Percentiles rank a stretch among this genome's conserved stretches.
These are phyloP conservation scores for Asclepias syriaca DNA, from an alignment of 257 asterid genomes.

Conservation along the genomic window DNA sequence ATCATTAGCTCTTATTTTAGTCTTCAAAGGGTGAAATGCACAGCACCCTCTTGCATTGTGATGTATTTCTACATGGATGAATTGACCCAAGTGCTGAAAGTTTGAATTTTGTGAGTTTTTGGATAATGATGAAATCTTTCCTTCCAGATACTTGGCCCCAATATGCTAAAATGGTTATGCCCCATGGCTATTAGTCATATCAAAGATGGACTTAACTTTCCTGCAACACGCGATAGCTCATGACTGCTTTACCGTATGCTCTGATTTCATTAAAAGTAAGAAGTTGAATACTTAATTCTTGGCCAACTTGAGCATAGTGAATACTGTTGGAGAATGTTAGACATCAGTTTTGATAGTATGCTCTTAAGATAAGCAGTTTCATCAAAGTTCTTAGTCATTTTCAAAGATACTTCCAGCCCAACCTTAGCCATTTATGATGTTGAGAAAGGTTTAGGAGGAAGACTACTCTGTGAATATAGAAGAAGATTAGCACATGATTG, in stretches of 20 bases:
- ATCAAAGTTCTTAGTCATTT: neutral
- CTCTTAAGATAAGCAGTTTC: neutral
- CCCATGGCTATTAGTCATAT: slow-evolving; percentile 69
- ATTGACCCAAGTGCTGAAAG: neutral
- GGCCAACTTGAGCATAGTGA: neutral
- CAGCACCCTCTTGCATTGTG: neutral
- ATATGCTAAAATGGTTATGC: slow-evolving; percentile 77
- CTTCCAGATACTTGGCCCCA: slow-evolving; percentile 77
- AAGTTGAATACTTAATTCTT: neutral
- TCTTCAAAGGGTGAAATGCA: too few species aligned
- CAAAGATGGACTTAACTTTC: slow-evolving; percentile 80
- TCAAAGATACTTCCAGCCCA: neutral
- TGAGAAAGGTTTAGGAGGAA: neutral
- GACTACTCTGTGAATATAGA: slow-evolving; percentile 1
- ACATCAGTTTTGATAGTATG: neutral
- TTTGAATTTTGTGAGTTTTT: neutral
- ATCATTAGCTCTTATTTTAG: neutral
- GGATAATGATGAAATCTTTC: neutral
- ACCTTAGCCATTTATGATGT: neutral
- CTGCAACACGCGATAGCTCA: slow-evolving; percentile 42
- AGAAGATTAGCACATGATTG: neutral
- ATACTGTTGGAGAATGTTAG: neutral
- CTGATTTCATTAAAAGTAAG: neutral
- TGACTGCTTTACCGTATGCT: neutral
- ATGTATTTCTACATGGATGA: neutral